Evolutionary conservation across 805 yeast species (phyloP).

Genomic region (Myxozyma vanderwaltii): DNA sequence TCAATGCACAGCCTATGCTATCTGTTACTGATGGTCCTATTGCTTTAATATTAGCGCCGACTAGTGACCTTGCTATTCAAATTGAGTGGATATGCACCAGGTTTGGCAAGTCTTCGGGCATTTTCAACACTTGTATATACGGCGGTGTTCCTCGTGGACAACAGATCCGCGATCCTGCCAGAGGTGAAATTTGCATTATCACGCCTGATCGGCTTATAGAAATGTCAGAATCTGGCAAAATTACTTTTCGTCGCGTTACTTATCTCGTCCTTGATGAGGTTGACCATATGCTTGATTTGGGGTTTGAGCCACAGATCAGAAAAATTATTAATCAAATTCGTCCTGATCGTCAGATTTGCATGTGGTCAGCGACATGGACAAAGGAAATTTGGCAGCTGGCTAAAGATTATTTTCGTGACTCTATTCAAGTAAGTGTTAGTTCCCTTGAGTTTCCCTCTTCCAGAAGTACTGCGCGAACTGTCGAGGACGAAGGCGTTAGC

Average conservation of each 20-base stretch:
- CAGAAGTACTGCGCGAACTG: slow-evolving; percentile 87
- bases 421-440: slow-evolving; percentile 95
- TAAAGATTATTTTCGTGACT: slow-evolving; percentile 85
- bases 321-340: slow-evolving; percentile 93
- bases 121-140: slow-evolving; percentile 80
- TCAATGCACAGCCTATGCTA: slow-evolving; percentile 92
- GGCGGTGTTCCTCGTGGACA: slow-evolving; percentile 99
- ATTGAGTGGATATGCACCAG: slow-evolving; percentile 94
- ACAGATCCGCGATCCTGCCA: slow-evolving; percentile 91
- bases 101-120: slow-evolving; percentile 88
- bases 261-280: slow-evolving; percentile 98
- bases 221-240: slow-evolving; percentile 92
- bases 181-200: slow-evolving; percentile 97
- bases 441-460: slow-evolving; percentile 92
- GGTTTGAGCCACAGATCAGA: slow-evolving; percentile 99
- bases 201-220: slow-evolving; percentile 99
- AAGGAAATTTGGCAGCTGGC: slow-evolving; percentile 94
- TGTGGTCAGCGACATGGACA: slow-evolving; percentile 99
- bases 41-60: slow-evolving; percentile 93
- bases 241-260: slow-evolving; percentile 93
- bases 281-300: slow-evolving; percentile 99
- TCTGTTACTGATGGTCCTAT: slow-evolving; percentile 96
- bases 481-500: too few species aligned
- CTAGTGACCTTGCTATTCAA: slow-evolving; percentile 98
- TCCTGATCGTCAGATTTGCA: slow-evolving; percentile 98